Evolutionary conservation across 495 filamentous ascomycete species (phyloP).

Genomic region (Aspergillus ostianus): DNA sequence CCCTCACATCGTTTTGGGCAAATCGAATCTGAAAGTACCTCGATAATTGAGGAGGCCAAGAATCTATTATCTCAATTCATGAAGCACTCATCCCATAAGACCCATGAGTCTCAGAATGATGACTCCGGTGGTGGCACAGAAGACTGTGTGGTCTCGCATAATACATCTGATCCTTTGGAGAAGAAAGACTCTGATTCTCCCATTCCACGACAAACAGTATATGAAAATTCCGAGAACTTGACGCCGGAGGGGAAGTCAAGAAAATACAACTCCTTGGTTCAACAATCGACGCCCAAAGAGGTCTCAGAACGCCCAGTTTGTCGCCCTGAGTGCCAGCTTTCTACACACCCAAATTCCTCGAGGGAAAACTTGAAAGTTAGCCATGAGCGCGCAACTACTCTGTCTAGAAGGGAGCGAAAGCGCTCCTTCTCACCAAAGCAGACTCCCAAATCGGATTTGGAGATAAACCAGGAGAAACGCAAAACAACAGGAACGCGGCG

Average conservation of each 20-base stretch:
- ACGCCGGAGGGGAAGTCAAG: neutral
- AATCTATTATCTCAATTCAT: slow-evolving; percentile 25
- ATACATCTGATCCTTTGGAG: neutral
- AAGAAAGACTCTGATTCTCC: neutral
- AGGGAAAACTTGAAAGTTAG: neutral
- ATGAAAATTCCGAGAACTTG: neutral
- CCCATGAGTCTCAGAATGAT: slow-evolving; percentile 3
- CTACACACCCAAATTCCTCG: neutral
- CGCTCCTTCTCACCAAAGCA: neutral
- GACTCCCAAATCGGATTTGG: neutral
- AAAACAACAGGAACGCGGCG: slow-evolving; percentile 17
- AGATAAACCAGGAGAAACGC: neutral
- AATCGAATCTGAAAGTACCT: slow-evolving; percentile 16
- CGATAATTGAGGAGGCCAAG: slow-evolving; percentile 18
- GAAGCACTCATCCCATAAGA: slow-evolving; percentile 12
- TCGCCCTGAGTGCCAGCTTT: neutral
- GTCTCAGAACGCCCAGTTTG: neutral
- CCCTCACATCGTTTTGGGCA: neutral
- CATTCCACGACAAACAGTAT: neutral
- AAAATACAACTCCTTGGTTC: neutral
- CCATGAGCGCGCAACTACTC: neutral
- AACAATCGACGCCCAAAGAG: neutral
- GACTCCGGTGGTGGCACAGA: neutral
- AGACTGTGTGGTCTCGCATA: neutral
- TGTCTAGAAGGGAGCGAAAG: neutral